Evolutionary conservation across 768 basidiomycete species (phyloP), one percentile per base, ranked within the genome.

Genomic region (Pulveroboletus sp.): DNA sequence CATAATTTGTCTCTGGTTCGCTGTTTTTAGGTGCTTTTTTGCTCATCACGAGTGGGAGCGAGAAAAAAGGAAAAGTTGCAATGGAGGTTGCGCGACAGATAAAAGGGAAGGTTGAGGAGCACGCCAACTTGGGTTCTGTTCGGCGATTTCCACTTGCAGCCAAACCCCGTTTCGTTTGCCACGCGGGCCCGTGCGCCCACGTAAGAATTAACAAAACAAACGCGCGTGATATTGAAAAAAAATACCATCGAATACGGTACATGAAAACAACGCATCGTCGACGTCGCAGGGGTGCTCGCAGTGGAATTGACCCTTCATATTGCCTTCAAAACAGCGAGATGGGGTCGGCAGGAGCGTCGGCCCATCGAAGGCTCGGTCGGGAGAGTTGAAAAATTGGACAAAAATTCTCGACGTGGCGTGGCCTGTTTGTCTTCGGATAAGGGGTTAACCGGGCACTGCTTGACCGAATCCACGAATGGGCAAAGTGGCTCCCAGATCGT

Each of bases 1-100:
- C 76, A 67, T 89, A 95, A 40, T 73, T 73, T 11, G 74, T 65
- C 54, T 64, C 65, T 56, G 70, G 65, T 56, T 77, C 65, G 33
- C 57, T 63, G 38, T 69, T 65, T 63, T 73, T 72, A 40, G 69
- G 56, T 43, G 67, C 66, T 72, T 83, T 84, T 75, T 81, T 83
- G 72, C 68, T 74, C 72, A 76, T 76, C 57, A 47, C 58, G 52
- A 49, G 39, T 30, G 47, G 49, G 31, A 53, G 46, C 43, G 49
- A 57, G 39, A 55, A 44, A 36, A 47, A 43, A 44, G 51, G 51
- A 39, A 57, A 46, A 39, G 54, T 61, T 59, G 54, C 8, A 56
- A 44, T 48, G 53, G 57, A 55, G 27, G 59, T 56, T 53, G 68
- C 64, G 64, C 64, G 56, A 68, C 64, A 61, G 67, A 68, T 70